phyloP scores from a whole-genome alignment of 768 basidiomycete genomes.

The Sporobolomyces roseus region DNA sequence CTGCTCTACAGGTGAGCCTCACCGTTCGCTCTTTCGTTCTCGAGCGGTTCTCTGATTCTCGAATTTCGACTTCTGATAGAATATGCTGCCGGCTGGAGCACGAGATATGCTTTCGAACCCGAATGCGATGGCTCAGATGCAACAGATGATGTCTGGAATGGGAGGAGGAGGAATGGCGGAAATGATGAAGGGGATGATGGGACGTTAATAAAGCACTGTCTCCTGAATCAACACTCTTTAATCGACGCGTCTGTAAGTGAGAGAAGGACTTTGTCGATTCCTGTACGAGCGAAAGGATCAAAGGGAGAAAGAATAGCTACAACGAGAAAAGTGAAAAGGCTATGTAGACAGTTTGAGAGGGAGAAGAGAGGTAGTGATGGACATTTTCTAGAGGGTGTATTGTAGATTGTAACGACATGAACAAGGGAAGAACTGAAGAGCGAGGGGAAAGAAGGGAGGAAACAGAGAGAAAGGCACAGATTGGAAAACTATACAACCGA shows the following conservation, averaged over 20 bases:
- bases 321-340: too few species aligned
- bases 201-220: slow-evolving; percentile 39
- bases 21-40: slow-evolving; percentile 2
- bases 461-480: too few species aligned
- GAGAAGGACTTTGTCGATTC: too few species aligned
- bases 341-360: too few species aligned
- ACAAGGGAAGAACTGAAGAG: not conserved
- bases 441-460: not conserved
- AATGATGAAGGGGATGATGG: slow-evolving; percentile 53
- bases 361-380: too few species aligned
- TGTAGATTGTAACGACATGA: too few species aligned
- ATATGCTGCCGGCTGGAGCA: slow-evolving; percentile 89
- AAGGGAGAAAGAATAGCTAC: too few species aligned
- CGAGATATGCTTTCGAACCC: slow-evolving; percentile 32
- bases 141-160: slow-evolving; percentile 85
- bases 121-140: slow-evolving; percentile 54
- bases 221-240: too few species aligned
- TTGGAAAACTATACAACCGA: too few species aligned
- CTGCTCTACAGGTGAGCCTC: slow-evolving; percentile 78
- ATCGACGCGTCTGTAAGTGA: too few species aligned
- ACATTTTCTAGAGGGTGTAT: too few species aligned
- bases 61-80: slow-evolving; percentile 53
- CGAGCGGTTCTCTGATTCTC: slow-evolving; percentile 11
- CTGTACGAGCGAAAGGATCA: too few species aligned
- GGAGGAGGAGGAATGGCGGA: slow-evolving; percentile 61